Percentiles rank a stretch among this genome's conserved stretches.
phyloP scores from a whole-genome alignment of 768 basidiomycete genomes.

The Phlegmacium glaucopus region DNA sequence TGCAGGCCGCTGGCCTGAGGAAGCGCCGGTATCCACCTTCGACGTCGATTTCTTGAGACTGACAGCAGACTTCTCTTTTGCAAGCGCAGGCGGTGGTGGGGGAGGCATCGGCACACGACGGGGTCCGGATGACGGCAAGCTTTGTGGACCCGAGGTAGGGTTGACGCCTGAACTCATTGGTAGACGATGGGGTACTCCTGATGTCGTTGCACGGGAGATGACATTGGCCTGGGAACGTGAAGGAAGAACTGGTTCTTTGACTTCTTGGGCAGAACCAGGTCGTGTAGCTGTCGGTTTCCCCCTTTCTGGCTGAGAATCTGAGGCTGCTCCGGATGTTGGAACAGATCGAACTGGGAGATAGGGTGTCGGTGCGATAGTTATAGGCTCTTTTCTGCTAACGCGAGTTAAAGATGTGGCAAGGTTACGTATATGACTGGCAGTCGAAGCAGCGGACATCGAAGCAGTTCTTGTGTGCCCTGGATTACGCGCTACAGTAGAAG shows the following conservation, averaged over 20 bases:
- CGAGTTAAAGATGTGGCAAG: conserved; percentile 14
- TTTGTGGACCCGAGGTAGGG: conserved; percentile 6
- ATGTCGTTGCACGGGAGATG: conserved; percentile 5
- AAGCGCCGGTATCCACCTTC: conserved; percentile 11
- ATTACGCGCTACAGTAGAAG: conserved; percentile 9
- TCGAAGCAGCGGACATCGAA: conserved; percentile 22
- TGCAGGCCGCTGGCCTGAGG: conserved; percentile 6
- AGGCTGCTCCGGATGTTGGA: conserved; percentile 11
- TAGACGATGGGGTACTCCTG: conserved; percentile 20
- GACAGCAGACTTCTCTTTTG: conserved; percentile 10
- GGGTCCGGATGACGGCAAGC: conserved; percentile 18
- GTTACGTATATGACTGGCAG: conserved; percentile 12
- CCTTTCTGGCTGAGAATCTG: conserved; percentile 4
- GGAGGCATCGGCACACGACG: conserved; percentile 23
- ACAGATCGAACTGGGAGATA: conserved; percentile 25
- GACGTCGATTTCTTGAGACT: conserved; percentile 11
- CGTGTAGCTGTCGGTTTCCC: conserved; percentile 4
- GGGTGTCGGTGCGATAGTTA: conserved; percentile 17
- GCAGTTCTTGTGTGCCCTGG: conserved; percentile 20
- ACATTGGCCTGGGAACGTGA: conserved; percentile 10
- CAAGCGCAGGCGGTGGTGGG: conserved; percentile 12
- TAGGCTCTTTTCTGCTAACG: conserved; percentile 19
- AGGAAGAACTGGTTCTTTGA: conserved; percentile 12
- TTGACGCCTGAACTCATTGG: conserved; percentile 19
- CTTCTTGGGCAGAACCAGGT: conserved; percentile 8